Conservation (phyloP, 495 filamentous ascomycete species). For the Articulospora tetracladia region DNA sequence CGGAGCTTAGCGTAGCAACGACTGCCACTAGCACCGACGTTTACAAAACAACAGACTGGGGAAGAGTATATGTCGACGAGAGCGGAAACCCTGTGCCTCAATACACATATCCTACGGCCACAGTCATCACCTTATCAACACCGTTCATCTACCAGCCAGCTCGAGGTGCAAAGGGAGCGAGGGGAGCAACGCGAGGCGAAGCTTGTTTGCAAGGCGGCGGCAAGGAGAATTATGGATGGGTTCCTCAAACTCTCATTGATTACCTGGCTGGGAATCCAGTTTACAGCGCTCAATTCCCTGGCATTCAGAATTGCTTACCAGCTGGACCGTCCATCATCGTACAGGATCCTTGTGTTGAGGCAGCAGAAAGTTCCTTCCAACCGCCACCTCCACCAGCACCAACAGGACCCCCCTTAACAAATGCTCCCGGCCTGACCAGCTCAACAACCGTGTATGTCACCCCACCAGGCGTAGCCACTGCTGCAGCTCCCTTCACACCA, state of each 20-base stretch:
- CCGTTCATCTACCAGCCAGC: constrained; percentile 20
- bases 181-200: background rate
- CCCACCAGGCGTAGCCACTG: background rate
- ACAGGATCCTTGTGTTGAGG: background rate
- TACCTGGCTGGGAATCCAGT: constrained; percentile 9
- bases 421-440: background rate
- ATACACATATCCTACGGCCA: background rate
- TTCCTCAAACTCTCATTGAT: constrained; percentile 20
- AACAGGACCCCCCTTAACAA: background rate
- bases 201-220: constrained; percentile 5
- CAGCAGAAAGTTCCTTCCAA: background rate
- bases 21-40: background rate
- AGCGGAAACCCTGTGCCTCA: background rate
- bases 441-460: background rate
- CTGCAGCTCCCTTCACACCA: background rate
- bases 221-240: constrained; percentile 14
- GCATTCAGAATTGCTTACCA: constrained; percentile 11
- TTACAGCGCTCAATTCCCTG: constrained; percentile 12
- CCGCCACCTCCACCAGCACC: background rate
- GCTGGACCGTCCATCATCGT: constrained; percentile 19
- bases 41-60: background rate
- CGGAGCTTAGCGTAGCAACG: background rate
- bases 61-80: background rate
- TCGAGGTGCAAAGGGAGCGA: background rate
- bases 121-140: constrained; percentile 12